These are phyloP conservation scores for Lipomyces mesembrius DNA, from an alignment of 805 yeast species.

Conservation along the genomic window DNA sequence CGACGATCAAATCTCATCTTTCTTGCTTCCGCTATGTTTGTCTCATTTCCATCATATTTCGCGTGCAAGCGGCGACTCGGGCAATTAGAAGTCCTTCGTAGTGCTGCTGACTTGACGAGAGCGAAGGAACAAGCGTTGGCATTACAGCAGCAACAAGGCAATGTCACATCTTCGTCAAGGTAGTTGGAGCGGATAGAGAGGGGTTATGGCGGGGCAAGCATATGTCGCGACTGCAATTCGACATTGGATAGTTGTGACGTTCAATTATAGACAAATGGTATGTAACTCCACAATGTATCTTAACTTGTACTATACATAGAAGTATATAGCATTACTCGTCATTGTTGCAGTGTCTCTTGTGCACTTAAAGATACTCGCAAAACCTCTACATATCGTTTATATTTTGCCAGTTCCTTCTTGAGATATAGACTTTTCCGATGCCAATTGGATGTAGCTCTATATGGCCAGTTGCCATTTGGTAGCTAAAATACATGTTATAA, in stretches of 20 bases:
- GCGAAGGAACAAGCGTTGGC: slow-evolving; percentile 5
- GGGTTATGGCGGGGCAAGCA: not conserved
- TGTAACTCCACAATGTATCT: not conserved
- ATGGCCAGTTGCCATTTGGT: slow-evolving; percentile 35
- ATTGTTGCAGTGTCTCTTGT: not conserved
- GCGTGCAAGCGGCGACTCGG: slow-evolving; percentile 17
- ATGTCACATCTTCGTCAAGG: not conserved
- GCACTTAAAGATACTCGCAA: slow-evolving; percentile 36
- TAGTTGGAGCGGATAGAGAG: not conserved
- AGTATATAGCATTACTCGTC: slow-evolving; percentile 17
- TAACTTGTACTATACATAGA: not conserved
- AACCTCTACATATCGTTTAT: slow-evolving; percentile 41
- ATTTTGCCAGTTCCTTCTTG: slow-evolving; percentile 42
- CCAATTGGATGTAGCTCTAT: slow-evolving; percentile 45
- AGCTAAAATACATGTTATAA: too few species aligned
- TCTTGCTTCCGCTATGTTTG: slow-evolving; percentile 8
- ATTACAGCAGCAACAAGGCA: slow-evolving; percentile 4
- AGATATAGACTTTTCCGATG: slow-evolving; percentile 44
- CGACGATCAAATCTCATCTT: slow-evolving; percentile 15
- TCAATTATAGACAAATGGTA: too few species aligned
- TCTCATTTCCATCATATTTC: slow-evolving; percentile 16
- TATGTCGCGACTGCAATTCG: not conserved
- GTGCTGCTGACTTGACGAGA: not conserved
- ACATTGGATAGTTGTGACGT: too few species aligned
- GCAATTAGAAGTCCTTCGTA: slow-evolving; percentile 1